phyloP scores from a whole-genome alignment of 805 yeast genomes.

The Cyberlindnera mississippiensis region DNA sequence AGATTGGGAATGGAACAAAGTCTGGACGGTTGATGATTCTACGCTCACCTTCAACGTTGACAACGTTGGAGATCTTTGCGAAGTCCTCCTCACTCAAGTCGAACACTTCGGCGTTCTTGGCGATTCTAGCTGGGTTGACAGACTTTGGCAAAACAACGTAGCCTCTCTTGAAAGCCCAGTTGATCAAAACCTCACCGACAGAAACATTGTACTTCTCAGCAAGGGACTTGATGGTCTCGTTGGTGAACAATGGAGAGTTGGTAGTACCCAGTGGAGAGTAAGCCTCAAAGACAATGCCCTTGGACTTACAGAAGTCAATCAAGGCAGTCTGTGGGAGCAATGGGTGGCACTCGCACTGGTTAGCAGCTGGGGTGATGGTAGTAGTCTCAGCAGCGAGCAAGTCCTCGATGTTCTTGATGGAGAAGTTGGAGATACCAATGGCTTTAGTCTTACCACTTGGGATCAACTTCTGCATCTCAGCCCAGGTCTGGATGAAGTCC shows the following conservation, averaged over 20 bases:
- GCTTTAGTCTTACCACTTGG: conserved; percentile 17
- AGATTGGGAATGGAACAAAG: conserved; percentile 8
- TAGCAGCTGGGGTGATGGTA: conserved; percentile 18
- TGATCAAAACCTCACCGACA: conserved; percentile 49
- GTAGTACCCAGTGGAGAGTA: conserved; percentile 21
- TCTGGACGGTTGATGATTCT: conserved; percentile 6
- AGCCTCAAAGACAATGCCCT: conserved; percentile 17
- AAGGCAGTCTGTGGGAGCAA: conserved; percentile 17
- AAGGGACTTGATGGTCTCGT: conserved; percentile 39
- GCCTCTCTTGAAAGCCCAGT: conserved; percentile 59
- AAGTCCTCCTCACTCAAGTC: conserved; percentile 35
- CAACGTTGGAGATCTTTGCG: conserved; percentile 22
- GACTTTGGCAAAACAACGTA: conserved; percentile 53
- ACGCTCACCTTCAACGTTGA: conserved; percentile 4
- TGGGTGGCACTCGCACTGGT: conserved; percentile 25
- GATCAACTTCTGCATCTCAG: conserved; percentile 13
- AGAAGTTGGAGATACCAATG: conserved; percentile 25
- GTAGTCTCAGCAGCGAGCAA: conserved; percentile 13
- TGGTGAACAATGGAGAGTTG: conserved; percentile 23
- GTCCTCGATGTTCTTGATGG: conserved; percentile 17
- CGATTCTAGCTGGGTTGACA: conserved; percentile 40
- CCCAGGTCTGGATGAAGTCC: conserved; percentile 25
- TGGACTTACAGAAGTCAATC: conserved; percentile 11
- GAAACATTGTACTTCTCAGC: conserved; percentile 37
- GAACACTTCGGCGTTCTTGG: conserved; percentile 30